phyloP scores from a whole-genome alignment of 257 asterid genomes.

The Striga asiatica region DNA sequence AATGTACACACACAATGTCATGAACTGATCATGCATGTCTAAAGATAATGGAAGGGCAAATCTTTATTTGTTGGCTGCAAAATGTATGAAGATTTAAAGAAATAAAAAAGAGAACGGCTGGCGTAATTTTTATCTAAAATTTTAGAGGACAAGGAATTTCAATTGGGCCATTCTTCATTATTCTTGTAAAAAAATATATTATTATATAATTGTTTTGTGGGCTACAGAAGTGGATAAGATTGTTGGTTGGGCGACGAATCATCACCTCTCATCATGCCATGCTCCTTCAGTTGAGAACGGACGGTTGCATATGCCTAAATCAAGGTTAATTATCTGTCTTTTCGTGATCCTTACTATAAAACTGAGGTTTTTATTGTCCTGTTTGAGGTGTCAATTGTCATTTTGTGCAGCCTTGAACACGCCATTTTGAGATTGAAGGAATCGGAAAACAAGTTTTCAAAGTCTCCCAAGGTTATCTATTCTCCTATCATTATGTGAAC shows the following conservation, averaged over 20 bases:
- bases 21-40: too few relatives aligned
- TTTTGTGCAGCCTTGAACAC: conserved; percentile 66
- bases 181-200: not conserved
- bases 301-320: conserved; percentile 60
- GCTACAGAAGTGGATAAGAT: conserved; percentile 83
- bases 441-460: conserved; percentile 50
- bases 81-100: too few relatives aligned
- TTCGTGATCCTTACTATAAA: conserved; percentile 12
- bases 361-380: conserved; percentile 10
- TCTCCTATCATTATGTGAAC: not conserved
- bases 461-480: conserved; percentile 34
- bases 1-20: not conserved
- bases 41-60: too few relatives aligned
- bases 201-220: conserved; percentile 12
- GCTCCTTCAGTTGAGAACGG: conserved; percentile 62
- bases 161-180: not conserved
- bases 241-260: conserved; percentile 92
- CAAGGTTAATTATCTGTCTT: conserved; percentile 44
- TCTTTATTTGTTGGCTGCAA: too few relatives aligned
- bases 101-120: too few relatives aligned
- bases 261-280: conserved; percentile 64
- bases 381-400: conserved; percentile 16
- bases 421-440: conserved; percentile 79
- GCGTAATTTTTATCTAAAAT: not conserved
- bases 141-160: not conserved